A percentile compares a stretch with the other conserved stretches of the same genome.
phyloP scores from a whole-genome alignment of 2,329 filamentous ascomycete genomes.

The Sporothrix luriei region DNA sequence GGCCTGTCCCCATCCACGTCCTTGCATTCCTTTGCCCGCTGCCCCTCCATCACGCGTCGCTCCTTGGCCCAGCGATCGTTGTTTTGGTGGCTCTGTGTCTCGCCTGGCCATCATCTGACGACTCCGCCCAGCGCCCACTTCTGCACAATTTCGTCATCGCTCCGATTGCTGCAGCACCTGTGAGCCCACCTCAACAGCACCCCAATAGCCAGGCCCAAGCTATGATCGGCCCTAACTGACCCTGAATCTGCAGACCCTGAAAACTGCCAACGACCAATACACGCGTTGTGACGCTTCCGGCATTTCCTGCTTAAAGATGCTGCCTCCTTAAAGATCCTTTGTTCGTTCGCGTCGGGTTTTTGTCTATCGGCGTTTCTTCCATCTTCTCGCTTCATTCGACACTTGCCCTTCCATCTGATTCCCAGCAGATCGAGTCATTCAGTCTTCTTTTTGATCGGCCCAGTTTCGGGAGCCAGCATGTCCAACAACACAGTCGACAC shows the following conservation, averaged over 20 bases:
- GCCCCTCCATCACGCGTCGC: conserved; percentile 11
- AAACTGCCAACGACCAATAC: too few species aligned
- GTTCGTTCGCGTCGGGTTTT: too few species aligned
- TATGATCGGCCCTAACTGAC: too few species aligned
- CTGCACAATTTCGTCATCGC: conserved; percentile 28
- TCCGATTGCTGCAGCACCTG: not conserved
- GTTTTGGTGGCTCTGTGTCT: not conserved
- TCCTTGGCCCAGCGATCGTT: not conserved
- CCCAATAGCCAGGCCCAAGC: not conserved
- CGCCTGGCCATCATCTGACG: conserved; percentile 14
- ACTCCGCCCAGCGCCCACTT: not conserved
- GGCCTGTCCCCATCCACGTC: not conserved
- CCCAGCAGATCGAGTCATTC: too few species aligned
- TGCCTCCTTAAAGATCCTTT: too few species aligned
- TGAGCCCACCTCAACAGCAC: not conserved
- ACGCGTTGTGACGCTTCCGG: too few species aligned
- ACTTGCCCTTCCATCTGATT: too few species aligned
- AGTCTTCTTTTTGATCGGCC: too few species aligned
- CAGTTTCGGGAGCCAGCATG: not conserved
- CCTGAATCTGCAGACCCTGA: too few species aligned
- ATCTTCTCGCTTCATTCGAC: too few species aligned
- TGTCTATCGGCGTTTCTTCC: too few species aligned
- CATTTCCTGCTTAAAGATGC: too few species aligned
- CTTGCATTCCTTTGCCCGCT: not conserved
- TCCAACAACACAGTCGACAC: not conserved